phyloP scores from a whole-genome alignment of 495 filamentous ascomycete genomes.

The Penicillium nucicola region DNA sequence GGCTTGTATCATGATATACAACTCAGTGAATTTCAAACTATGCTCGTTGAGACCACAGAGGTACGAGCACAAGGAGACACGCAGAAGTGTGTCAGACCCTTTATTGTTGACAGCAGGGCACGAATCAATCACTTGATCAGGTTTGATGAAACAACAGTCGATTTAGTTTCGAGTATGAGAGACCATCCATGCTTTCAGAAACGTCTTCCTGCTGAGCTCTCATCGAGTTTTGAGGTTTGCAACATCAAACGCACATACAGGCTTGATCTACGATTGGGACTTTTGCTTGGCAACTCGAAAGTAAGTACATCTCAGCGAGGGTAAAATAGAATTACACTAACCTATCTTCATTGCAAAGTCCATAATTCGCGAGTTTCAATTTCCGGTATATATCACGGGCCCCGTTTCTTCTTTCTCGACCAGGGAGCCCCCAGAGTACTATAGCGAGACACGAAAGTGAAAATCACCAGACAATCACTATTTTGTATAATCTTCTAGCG shows the following conservation, averaged over 20 bases:
- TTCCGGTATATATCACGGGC: neutral
- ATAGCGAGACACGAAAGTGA: too few species aligned
- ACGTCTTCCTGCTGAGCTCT: neutral
- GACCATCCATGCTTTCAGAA: neutral
- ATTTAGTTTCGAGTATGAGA: neutral
- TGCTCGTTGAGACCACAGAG: constrained; percentile 1
- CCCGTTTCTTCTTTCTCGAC: neutral
- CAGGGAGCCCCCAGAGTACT: too few species aligned
- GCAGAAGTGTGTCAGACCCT: neutral
- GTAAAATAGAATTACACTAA: too few species aligned
- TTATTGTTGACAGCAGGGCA: constrained; percentile 1
- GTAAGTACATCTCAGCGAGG: too few species aligned
- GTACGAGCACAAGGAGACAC: neutral
- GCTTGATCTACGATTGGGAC: neutral
- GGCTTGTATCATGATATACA: neutral
- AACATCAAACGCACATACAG: constrained; percentile 1
- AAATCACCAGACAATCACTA: too few species aligned
- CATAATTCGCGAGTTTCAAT: neutral
- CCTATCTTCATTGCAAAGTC: neutral
- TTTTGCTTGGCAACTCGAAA: neutral
- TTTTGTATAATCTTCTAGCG: too few species aligned
- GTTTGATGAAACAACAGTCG: neutral
- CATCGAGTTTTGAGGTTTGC: constrained; percentile 3
- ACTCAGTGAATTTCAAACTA: neutral
- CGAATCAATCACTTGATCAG: neutral